Base-by-base conservation (phyloP, 495 filamentous ascomycete genomes). In the Penicillium silybi region DNA sequence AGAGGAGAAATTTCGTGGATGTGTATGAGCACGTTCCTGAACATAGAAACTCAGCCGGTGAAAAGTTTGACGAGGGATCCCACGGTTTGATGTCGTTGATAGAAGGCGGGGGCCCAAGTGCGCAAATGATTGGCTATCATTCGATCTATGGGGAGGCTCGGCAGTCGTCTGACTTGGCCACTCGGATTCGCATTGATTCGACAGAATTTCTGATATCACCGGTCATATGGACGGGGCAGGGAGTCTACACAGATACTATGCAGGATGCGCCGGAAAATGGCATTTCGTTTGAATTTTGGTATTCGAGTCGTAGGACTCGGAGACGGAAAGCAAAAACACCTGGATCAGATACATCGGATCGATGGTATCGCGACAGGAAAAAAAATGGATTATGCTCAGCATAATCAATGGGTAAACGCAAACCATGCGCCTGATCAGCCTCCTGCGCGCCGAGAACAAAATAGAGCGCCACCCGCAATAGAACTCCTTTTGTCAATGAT, bases 91-190 rank as follows among this genome's bases (percentile, higher is more conserved):
- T 46, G 56, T 46, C 35, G 48, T 50, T 55, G 52, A 52, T 61
- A 46, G 34, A 39, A 56, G 44, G 49, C 43, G 54, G 55, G 46
- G 47, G 38, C 34, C 35, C 35, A 9, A 25, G 49, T 44, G 39
- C 34, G 48, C 23, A 27, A 40, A 44, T 64, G 58, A 64, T 64
- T 64, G 54, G 61, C 38, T 61, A 15, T 27, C 54, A 16, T 44
- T 46, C 10, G 49, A 54, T 61, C 46, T 53, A 53, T 51, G 20
- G 44, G 29, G 40, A 22, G 39, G 16, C 34, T 44, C 25, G 41
- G 22, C 41, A 15, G 41, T n/a, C 16, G 22, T 23, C 22, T 23
- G 22, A 23, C 22, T 6, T 23, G 22, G 22, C 22, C 22, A 23
- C 6, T 23, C 22, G 22, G 22, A 6, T 23, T 23, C 22, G 22